phyloP scores from a whole-genome alignment of 2,329 filamentous ascomycete genomes.

The Hortaea werneckii region DNA sequence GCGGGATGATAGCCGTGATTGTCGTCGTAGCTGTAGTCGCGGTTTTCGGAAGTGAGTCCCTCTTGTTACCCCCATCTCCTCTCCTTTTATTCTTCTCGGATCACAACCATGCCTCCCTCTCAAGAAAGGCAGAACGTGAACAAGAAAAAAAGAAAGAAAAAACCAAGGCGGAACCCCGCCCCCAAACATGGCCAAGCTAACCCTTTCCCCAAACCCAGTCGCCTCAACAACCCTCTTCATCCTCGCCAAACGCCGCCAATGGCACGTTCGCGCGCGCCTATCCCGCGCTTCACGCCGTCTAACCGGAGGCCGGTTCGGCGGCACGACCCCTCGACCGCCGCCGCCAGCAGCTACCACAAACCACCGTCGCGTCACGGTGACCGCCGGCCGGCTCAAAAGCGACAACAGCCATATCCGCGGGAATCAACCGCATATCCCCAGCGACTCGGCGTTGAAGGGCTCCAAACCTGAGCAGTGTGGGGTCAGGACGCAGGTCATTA shows the following conservation, averaged over 20 bases:
- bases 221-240: slow-evolving; percentile 61
- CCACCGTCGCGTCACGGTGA: too few relatives aligned
- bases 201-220: slow-evolving; percentile 37
- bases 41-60: slow-evolving; percentile 53
- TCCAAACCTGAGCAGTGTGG: too few relatives aligned
- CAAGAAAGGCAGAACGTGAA: too few relatives aligned
- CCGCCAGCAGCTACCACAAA: too few relatives aligned
- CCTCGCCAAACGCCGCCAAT: slow-evolving; percentile 74
- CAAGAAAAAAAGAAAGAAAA: neutral
- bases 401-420: too few relatives aligned
- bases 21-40: slow-evolving; percentile 57
- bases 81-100: too few relatives aligned
- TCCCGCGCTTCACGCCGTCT: slow-evolving; percentile 49
- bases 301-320: slow-evolving; percentile 28
- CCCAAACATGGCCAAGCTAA: neutral
- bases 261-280: slow-evolving; percentile 65
- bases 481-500: too few relatives aligned
- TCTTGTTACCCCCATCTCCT: neutral
- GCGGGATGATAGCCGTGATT: slow-evolving; percentile 64
- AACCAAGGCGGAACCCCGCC: neutral
- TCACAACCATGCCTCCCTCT: too few relatives aligned
- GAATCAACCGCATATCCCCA: neutral
- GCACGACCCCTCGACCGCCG: too few relatives aligned
- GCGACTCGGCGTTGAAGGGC: too few relatives aligned
- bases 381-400: too few relatives aligned